A percentile compares a stretch with the other conserved stretches of the same genome.
phyloP scores from a whole-genome alignment of 768 basidiomycete species.

The Mycena belliarum region DNA sequence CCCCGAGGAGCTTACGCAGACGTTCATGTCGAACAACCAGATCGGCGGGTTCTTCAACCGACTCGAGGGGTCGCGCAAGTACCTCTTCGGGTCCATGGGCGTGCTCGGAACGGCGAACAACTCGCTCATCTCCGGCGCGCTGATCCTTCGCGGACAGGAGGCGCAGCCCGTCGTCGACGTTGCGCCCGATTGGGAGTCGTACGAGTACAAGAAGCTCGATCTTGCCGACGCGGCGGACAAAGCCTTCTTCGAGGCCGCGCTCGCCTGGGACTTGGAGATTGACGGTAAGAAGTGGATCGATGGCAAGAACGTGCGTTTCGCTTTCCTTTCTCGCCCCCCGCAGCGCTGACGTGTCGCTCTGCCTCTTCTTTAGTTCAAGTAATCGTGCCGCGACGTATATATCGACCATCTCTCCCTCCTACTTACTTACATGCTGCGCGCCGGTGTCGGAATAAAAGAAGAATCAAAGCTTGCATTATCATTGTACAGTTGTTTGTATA shows the following conservation, averaged over 20 bases:
- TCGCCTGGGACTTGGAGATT: slow-evolving; percentile 92
- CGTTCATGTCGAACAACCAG: slow-evolving; percentile 95
- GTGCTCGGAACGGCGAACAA: slow-evolving; percentile 83
- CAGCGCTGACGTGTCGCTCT: slow-evolving; percentile 6
- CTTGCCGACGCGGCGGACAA: slow-evolving; percentile 74
- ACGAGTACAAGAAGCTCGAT: slow-evolving; percentile 78
- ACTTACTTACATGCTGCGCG: slow-evolving; percentile 5
- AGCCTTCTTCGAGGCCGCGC: slow-evolving; percentile 87
- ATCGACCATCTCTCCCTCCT: background rate
- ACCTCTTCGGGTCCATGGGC: slow-evolving; percentile 91
- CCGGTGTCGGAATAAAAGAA: slow-evolving; percentile 5
- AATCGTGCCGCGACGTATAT: slow-evolving; percentile 16
- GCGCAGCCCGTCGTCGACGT: slow-evolving; percentile 67
- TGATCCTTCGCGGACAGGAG: slow-evolving; percentile 85
- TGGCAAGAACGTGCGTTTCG: slow-evolving; percentile 77
- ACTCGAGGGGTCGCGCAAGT: slow-evolving; percentile 94
- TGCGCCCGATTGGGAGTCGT: slow-evolving; percentile 93
- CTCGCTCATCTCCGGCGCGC: slow-evolving; percentile 76
- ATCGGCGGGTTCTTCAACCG: slow-evolving; percentile 97
- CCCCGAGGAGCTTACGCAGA: slow-evolving; percentile 87
- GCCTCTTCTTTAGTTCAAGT: slow-evolving; percentile 34
- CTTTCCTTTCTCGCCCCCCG: background rate
- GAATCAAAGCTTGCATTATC: slow-evolving; percentile 1
- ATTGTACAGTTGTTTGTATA: slow-evolving; percentile 10
- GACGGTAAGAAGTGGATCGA: slow-evolving; percentile 90